These are phyloP conservation scores for Saccharomyces eubayanus DNA, from an alignment of 805 yeast genomes.

Conservation along the genomic window DNA sequence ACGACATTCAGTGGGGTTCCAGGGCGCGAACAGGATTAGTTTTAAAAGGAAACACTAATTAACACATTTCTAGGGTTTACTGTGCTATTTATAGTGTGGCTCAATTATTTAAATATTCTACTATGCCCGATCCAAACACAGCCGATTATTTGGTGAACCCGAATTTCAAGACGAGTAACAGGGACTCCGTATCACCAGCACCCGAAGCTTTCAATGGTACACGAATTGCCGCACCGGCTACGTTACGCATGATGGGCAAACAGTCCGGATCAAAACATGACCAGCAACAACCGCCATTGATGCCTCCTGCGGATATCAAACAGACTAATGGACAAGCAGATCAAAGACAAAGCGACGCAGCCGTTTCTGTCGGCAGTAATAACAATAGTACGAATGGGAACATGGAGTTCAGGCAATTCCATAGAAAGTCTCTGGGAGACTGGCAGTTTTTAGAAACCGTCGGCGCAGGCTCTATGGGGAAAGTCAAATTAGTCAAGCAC, in stretches of 20 bases:
- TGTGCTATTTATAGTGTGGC: background rate
- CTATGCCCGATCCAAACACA: background rate
- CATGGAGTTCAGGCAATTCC: conserved; percentile 39
- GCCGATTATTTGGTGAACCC: conserved; percentile 1
- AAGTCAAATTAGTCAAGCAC: conserved; percentile 89
- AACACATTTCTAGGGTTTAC: background rate
- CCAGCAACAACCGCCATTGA: conserved; percentile 14
- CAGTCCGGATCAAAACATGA: background rate
- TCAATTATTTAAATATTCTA: background rate
- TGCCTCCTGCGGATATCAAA: conserved; percentile 21
- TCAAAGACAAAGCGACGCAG: conserved; percentile 2
- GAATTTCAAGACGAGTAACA: background rate
- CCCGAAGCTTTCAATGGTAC: conserved; percentile 2
- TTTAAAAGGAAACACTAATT: background rate
- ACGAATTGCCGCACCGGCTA: conserved; percentile 27
- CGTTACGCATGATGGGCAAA: conserved; percentile 30
- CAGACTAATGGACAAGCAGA: conserved; percentile 3
- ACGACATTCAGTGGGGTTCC: background rate
- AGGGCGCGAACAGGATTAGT: background rate
- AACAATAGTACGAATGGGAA: conserved; percentile 5
- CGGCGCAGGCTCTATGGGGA: conserved; percentile 99
- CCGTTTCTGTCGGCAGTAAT: conserved; percentile 11
- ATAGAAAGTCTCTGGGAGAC: conserved; percentile 85
- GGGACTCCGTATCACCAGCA: background rate
- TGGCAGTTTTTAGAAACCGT: conserved; percentile 94